Conservation (phyloP, 129 eudicot species). For the Pittosporum tobira region DNA sequence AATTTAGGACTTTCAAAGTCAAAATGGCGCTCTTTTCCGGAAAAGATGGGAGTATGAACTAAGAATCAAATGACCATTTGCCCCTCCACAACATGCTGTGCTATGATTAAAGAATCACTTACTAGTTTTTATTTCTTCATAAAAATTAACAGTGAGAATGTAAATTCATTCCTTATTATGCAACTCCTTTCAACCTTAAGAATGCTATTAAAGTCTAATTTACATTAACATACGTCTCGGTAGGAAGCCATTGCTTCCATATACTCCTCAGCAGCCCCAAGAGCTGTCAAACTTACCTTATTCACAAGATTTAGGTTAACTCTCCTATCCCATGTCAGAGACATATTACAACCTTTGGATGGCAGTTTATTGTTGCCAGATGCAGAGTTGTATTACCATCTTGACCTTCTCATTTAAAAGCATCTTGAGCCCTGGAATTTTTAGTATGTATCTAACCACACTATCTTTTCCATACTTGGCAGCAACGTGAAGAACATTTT, state of each 20-base stretch:
- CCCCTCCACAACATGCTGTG: no score
- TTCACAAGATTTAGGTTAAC: slow-evolving; percentile 21
- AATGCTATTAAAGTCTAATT: no score
- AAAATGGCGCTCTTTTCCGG: no score
- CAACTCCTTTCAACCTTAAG: no score
- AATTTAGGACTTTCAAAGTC: no score
- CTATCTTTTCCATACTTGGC: slow-evolving; percentile 31
- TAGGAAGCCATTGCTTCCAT: slow-evolving; percentile 31
- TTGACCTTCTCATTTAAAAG: slow-evolving; percentile 32
- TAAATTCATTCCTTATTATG: no score
- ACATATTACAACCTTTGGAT: slow-evolving; percentile 30
- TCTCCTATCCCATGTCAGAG: slow-evolving; percentile 26
- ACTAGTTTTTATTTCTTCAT: not conserved
- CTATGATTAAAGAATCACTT: no score
- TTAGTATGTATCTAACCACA: slow-evolving; percentile 22
- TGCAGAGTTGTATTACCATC: slow-evolving; percentile 48
- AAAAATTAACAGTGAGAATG: no score
- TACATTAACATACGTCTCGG: slow-evolving; percentile 15
- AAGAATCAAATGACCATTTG: no score
- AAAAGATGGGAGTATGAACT: no score
- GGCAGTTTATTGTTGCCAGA: slow-evolving; percentile 34
- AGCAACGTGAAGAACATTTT: slow-evolving; percentile 37
- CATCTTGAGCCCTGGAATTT: slow-evolving; percentile 18
- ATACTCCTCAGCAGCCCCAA: slow-evolving; percentile 36
- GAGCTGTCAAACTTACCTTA: slow-evolving; percentile 25